A percentile compares a stretch with the other conserved stretches of the same genome.
Evolutionary conservation across 768 basidiomycete genomes (phyloP).

Genomic region (Kwoniella newhampshirensis): DNA sequence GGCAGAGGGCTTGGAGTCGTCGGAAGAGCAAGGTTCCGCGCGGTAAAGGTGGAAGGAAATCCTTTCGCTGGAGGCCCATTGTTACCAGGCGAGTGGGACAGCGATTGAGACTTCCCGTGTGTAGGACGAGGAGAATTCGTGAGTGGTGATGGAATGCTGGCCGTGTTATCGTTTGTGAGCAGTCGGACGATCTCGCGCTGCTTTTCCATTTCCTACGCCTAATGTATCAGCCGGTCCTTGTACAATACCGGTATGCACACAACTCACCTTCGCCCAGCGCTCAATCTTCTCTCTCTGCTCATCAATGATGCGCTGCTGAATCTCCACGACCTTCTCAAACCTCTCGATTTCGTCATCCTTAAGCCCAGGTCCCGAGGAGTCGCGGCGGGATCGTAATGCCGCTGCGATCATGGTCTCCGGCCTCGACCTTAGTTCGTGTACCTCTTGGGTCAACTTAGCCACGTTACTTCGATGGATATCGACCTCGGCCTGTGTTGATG

Average conservation of each 20-base stretch:
- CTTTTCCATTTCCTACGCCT: constrained; percentile 34
- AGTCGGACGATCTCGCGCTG: constrained; percentile 43
- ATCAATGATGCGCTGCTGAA: constrained; percentile 42
- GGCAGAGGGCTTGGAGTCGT: constrained; percentile 37
- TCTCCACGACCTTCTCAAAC: constrained; percentile 48
- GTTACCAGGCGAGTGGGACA: constrained; percentile 16
- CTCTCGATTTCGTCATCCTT: constrained; percentile 38
- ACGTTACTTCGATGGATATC: not conserved
- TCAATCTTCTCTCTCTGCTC: constrained; percentile 48
- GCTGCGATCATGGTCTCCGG: constrained; percentile 11
- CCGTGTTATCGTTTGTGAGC: constrained; percentile 23
- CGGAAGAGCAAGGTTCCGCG: constrained; percentile 41
- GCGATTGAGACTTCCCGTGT: constrained; percentile 33
- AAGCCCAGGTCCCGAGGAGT: too few species aligned
- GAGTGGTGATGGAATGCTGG: not conserved
- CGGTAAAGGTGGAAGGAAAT: constrained; percentile 40
- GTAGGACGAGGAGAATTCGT: constrained; percentile 9
- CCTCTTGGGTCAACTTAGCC: constrained; percentile 5
- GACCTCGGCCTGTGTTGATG: not conserved
- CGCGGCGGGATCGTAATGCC: not conserved
- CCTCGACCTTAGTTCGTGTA: constrained; percentile 6
- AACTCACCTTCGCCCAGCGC: constrained; percentile 45
- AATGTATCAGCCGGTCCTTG: not conserved
- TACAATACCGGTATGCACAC: not conserved
- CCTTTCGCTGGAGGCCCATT: constrained; percentile 17